These are phyloP conservation scores for Sclerotinia subarctica DNA, from an alignment of 2,329 filamentous ascomycete genomes.

Conservation along the genomic window DNA sequence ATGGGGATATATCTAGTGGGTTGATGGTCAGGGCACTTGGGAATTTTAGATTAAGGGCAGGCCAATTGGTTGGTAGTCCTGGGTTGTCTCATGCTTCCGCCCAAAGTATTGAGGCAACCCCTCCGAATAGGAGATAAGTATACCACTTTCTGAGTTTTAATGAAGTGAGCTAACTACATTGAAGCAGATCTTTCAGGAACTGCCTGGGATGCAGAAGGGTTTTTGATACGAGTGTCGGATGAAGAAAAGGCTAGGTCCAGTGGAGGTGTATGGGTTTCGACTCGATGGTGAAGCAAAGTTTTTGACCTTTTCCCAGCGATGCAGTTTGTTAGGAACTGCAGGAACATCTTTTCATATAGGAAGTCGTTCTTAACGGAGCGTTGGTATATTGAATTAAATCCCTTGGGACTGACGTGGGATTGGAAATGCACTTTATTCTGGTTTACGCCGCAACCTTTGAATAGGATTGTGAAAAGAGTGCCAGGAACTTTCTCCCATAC, in stretches of 20 bases:
- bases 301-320: constrained; percentile 56
- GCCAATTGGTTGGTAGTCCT: constrained; percentile 36
- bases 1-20: constrained; percentile 13
- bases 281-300: neutral
- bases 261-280: neutral
- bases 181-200: neutral
- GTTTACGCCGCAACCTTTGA: constrained; percentile 35
- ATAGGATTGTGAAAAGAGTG: constrained; percentile 37
- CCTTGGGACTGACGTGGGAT: constrained; percentile 30
- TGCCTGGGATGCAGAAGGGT: neutral
- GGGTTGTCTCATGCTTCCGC: constrained; percentile 34
- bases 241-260: neutral
- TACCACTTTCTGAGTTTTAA: constrained; percentile 15
- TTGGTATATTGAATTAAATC: constrained; percentile 52
- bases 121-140: constrained; percentile 39
- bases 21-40: constrained; percentile 2
- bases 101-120: constrained; percentile 31
- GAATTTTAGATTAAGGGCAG: constrained; percentile 28
- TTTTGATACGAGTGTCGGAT: too few relatives aligned
- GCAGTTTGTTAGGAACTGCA: constrained; percentile 69
- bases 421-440: constrained; percentile 38
- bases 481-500: constrained; percentile 38
- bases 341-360: constrained; percentile 64
- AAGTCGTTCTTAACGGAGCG: constrained; percentile 76
- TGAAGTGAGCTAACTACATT: neutral